phyloP scores from a whole-genome alignment of 768 basidiomycete genomes.

The Hypholoma sublateritium region DNA sequence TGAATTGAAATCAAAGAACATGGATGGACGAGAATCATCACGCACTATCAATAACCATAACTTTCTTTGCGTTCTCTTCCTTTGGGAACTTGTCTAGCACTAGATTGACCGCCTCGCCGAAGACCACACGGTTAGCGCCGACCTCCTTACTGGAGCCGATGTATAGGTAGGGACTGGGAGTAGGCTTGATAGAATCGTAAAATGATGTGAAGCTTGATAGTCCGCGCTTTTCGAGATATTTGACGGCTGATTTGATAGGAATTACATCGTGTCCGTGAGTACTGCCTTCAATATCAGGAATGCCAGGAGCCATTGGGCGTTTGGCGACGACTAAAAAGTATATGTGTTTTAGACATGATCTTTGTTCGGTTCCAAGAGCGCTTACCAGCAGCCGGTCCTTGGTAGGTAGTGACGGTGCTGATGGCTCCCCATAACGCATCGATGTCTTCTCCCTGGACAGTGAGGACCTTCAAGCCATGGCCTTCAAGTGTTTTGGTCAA shows the following conservation, averaged over 20 bases:
- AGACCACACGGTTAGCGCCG: conserved; percentile 79
- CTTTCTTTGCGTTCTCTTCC: conserved; percentile 75
- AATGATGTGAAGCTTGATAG: conserved; percentile 54
- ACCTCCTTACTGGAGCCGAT: conserved; percentile 71
- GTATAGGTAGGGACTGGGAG: conserved; percentile 55
- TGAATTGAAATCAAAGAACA: neutral
- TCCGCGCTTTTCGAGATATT: conserved; percentile 68
- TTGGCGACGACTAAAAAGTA: conserved; percentile 58
- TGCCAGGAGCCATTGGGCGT: conserved; percentile 65
- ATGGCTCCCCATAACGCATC: conserved; percentile 76
- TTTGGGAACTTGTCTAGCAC: conserved; percentile 75
- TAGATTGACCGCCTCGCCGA: conserved; percentile 80
- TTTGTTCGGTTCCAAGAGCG: neutral
- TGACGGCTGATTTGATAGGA: conserved; percentile 75
- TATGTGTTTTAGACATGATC: neutral
- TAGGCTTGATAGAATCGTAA: conserved; percentile 64
- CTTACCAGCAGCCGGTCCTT: conserved; percentile 81
- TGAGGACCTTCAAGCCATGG: conserved; percentile 78
- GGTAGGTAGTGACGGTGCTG: conserved; percentile 47
- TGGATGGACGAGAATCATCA: conserved; percentile 9
- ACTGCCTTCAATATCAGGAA: conserved; percentile 77
- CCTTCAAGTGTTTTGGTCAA: conserved; percentile 72
- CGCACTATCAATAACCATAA: conserved; percentile 86
- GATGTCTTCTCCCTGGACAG: conserved; percentile 76
- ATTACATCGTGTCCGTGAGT: conserved; percentile 85